Base-by-base conservation (phyloP, 2,329 filamentous ascomycete species). In the Penicillium sp. region DNA sequence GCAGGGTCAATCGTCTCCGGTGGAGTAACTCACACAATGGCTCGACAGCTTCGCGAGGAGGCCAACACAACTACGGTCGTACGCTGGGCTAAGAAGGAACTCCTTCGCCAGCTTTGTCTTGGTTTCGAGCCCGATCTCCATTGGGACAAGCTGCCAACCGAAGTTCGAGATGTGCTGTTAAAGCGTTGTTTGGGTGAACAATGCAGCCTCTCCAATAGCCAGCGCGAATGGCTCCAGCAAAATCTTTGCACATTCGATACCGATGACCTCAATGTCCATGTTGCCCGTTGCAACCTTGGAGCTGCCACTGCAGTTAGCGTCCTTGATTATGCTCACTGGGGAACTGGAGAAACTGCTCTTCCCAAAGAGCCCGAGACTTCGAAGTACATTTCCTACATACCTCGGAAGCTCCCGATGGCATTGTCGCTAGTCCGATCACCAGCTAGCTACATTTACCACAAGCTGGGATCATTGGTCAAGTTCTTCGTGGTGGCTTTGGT, bases 401-500 rank as follows among this genome's bases (percentile, higher is more conserved):
- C 63, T 7, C 58, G 57, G 12, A 59, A 59, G 32, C 45, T 60
- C 22, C 60, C 64, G 6, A 40, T 49, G 2, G 47, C 52, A 3
- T 34, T 63, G 5, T 61, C 61, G 3, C 26, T 63, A 17, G 26
- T 73, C 19, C 60, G 62, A 41, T 57, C 64, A 8, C 68, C 71
- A 0, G 53, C 73, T 22, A 65, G 65, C 19, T 69, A 67, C 21
- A 28, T 70, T 1, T 77, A 76, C 53, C 72, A 77, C 46, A 62
- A 61, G 3, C 35, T 73, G 1, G 72, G 73, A 1, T 62, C 67
- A 3, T 64, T 68, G 48, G 61, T 74, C 52, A 78, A 78, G 46
- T 77, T 77, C 55, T 63, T 75, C 31, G 63, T 75, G 7, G 69
- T 77, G 38, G 73, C 76, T 10, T 64, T 75, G 19, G 69, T 78